Percentiles rank a stretch among this genome's conserved stretches.
phyloP scores from a whole-genome alignment of 352 stramenopile species.

The Pythium scleroteichum region DNA sequence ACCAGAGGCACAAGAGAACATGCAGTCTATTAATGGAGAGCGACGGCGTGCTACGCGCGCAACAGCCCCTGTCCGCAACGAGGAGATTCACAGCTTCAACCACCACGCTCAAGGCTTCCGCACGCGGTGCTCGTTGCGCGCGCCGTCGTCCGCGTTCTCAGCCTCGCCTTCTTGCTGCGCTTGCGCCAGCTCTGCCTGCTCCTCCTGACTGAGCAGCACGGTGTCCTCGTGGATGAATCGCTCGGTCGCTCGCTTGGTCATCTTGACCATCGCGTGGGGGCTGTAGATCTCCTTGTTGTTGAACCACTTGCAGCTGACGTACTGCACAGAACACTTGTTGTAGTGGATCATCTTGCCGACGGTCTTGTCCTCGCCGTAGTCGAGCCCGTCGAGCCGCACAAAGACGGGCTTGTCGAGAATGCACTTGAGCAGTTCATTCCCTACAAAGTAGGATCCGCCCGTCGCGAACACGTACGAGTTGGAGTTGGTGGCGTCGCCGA shows the following conservation, averaged over 20 bases:
- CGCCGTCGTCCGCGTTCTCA: slow-evolving; percentile 16
- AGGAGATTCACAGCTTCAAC: neutral
- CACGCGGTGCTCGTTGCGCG: slow-evolving; percentile 15
- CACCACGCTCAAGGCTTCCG: slow-evolving; percentile 5
- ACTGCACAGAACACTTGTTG: slow-evolving; percentile 74
- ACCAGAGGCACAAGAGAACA: neutral
- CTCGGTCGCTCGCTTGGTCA: slow-evolving; percentile 57
- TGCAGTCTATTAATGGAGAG: slow-evolving; percentile 25
- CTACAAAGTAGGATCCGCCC: slow-evolving; percentile 74
- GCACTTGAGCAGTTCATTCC: slow-evolving; percentile 63
- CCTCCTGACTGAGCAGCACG: slow-evolving; percentile 47
- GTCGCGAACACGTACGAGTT: slow-evolving; percentile 85
- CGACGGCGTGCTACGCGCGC: neutral
- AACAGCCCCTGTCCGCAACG: neutral
- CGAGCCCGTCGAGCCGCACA: slow-evolving; percentile 61
- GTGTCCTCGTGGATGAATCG: slow-evolving; percentile 59
- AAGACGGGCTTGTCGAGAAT: slow-evolving; percentile 64
- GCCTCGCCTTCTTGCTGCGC: slow-evolving; percentile 9
- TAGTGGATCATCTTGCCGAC: slow-evolving; percentile 85
- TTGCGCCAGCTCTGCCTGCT: slow-evolving; percentile 30
- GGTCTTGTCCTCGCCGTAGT: slow-evolving; percentile 79
- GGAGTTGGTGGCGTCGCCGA: slow-evolving; percentile 53
- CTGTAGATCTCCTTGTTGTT: slow-evolving; percentile 83
- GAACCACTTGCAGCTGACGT: slow-evolving; percentile 87
- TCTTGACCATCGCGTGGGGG: slow-evolving; percentile 63